phyloP scores from a whole-genome alignment of 2,329 filamentous ascomycete species.

The Blastomyces parvus region DNA sequence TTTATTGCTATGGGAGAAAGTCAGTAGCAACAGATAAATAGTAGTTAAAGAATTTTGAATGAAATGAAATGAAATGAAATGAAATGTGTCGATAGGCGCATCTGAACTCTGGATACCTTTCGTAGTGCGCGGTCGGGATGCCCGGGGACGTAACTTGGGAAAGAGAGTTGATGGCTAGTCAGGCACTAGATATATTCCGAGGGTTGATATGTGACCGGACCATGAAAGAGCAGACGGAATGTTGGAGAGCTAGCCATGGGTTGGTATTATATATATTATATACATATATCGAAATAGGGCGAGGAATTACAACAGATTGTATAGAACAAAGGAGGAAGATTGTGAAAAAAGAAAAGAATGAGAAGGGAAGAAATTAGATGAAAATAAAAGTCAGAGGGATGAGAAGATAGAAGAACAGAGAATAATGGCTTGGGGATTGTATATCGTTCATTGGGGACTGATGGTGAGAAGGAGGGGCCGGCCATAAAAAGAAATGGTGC shows the following conservation, averaged over 20 bases:
- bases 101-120: too few relatives aligned
- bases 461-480: neutral
- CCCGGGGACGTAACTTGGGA: neutral
- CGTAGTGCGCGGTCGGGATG: neutral
- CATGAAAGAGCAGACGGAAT: neutral
- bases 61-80: too few relatives aligned
- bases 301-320: neutral
- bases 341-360: conserved; percentile 6
- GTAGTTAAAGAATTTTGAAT: too few relatives aligned
- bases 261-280: neutral
- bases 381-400: neutral
- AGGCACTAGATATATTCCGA: neutral
- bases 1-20: neutral
- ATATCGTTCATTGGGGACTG: neutral
- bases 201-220: neutral
- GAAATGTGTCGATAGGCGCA: too few relatives aligned
- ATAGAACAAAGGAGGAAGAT: neutral
- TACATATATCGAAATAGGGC: neutral
- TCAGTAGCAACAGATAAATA: too few relatives aligned
- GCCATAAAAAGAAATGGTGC: too few relatives aligned
- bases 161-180: too few relatives aligned
- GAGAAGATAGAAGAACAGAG: neutral
- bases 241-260: neutral
- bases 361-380: neutral
- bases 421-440: neutral